phyloP scores from a whole-genome alignment of 129 eudicot species.

The Artemisia annua region DNA sequence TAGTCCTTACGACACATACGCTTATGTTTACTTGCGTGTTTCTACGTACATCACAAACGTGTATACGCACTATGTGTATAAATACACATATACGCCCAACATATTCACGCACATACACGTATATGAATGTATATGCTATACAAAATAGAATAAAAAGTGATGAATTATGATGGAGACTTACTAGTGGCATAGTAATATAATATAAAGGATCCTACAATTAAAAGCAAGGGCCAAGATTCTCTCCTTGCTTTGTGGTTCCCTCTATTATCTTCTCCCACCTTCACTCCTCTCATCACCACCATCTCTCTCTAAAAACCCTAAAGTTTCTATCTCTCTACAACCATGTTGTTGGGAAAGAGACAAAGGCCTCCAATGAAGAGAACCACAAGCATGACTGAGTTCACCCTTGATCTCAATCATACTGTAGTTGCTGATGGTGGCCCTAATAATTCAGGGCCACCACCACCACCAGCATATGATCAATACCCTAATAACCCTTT shows the following conservation, averaged over 20 bases:
- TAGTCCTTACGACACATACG: background rate
- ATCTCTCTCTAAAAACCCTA: constrained; percentile 17
- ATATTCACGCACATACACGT: no score
- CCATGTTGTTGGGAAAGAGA: constrained; percentile 68
- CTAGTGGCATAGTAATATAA: no score
- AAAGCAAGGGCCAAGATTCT: constrained; percentile 59
- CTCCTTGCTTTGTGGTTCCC: constrained; percentile 57
- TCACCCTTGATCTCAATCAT: constrained; percentile 48
- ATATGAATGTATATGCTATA: no score
- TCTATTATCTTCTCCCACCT: constrained; percentile 39
- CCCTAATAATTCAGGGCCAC: background rate
- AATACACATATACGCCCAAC: no score
- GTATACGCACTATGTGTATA: background rate
- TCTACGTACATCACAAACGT: constrained; percentile 1
- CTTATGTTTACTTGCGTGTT: background rate
- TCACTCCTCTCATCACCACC: constrained; percentile 33
- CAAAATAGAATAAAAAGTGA: no score
- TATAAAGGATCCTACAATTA: background rate
- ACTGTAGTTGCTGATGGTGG: background rate
- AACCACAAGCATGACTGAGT: constrained; percentile 79
- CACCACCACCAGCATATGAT: background rate
- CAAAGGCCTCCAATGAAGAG: constrained; percentile 70
- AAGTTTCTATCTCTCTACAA: constrained; percentile 11
- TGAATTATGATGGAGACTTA: no score
- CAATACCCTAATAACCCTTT: constrained; percentile 19